A percentile compares a stretch with the other conserved stretches of the same genome.
phyloP scores from a whole-genome alignment of 768 basidiomycete genomes.

The Suillus occidentalis region DNA sequence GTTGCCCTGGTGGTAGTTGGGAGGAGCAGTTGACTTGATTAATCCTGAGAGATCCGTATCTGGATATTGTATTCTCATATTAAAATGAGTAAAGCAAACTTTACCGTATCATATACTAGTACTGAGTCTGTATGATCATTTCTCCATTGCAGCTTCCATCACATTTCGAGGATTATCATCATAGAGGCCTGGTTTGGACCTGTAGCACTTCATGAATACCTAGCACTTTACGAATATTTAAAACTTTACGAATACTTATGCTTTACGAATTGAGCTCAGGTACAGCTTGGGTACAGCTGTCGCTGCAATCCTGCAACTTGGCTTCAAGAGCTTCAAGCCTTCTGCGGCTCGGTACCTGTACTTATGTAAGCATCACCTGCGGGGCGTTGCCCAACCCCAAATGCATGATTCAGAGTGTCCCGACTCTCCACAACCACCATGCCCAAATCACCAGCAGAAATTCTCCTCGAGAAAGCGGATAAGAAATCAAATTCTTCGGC shows the following conservation, averaged over 20 bases:
- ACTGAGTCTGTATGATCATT: background rate
- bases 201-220: background rate
- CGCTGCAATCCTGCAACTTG: too few species aligned
- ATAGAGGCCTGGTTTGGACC: background rate
- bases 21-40: background rate
- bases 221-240: background rate
- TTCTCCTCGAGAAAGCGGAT: slow-evolving; percentile 82
- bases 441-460: slow-evolving; percentile 75
- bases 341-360: background rate
- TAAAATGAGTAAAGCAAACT: background rate
- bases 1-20: slow-evolving; percentile 44
- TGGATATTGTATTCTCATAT: background rate
- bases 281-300: too few species aligned
- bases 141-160: background rate
- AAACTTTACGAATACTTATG: background rate
- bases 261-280: background rate
- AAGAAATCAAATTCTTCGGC: slow-evolving; percentile 85
- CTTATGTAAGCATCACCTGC: slow-evolving; percentile 3
- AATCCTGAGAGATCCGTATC: background rate
- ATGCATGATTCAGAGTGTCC: slow-evolving; percentile 13
- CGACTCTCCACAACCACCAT: slow-evolving; percentile 47
- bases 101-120: background rate
- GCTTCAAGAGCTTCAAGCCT: too few species aligned
- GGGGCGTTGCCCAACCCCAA: background rate
- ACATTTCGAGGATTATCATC: background rate